Conservation (phyloP, 352 stramenopile species). For the Globisporangium polare region DNA sequence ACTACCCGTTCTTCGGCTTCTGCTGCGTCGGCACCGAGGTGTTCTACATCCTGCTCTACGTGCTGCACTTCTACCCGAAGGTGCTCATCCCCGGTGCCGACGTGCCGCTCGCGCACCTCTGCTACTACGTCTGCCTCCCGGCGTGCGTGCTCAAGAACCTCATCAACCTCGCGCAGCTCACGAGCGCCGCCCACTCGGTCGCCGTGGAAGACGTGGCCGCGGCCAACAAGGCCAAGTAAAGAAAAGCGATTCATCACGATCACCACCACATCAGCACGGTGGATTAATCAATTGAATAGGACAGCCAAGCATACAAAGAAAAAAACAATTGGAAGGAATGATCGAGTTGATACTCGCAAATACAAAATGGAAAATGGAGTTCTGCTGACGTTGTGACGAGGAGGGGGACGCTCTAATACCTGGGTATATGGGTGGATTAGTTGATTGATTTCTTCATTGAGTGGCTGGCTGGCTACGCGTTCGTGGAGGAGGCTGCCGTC, state of each 20-base stretch:
- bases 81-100: constrained; percentile 51
- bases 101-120: constrained; percentile 61
- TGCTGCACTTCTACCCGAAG: constrained; percentile 77
- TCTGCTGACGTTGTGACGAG: no score
- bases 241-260: background rate
- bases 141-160: constrained; percentile 92
- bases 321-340: background rate
- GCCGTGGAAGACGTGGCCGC: constrained; percentile 55
- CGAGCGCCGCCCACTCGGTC: constrained; percentile 76
- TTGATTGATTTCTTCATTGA: background rate
- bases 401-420: background rate
- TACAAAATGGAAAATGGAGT: constrained; percentile 6
- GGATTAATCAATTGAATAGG: background rate
- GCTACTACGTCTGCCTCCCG: constrained; percentile 87
- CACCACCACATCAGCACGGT: background rate
- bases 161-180: constrained; percentile 91
- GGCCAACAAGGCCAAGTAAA: constrained; percentile 60
- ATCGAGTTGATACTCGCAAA: background rate
- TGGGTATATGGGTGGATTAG: background rate
- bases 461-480: background rate
- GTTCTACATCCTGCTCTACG: constrained; percentile 91
- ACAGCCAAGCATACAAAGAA: background rate
- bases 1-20: constrained; percentile 92
- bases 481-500: background rate
- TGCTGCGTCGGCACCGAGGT: constrained; percentile 91